These are phyloP conservation scores for Apiospora marii DNA, from an alignment of 2,329 filamentous ascomycete species.

Conservation along the genomic window DNA sequence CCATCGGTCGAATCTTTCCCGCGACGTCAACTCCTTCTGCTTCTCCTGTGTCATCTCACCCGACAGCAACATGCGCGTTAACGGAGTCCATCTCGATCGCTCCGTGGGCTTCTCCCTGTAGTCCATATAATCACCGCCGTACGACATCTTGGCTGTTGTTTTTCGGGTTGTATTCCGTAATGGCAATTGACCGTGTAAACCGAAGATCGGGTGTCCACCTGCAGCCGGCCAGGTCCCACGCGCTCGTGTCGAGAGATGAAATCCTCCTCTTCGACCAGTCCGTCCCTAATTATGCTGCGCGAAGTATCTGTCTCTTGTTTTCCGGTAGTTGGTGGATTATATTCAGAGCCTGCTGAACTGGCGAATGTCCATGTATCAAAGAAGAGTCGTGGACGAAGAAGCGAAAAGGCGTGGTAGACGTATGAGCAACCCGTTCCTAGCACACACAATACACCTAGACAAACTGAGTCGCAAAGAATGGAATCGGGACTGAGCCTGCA, in stretches of 20 bases:
- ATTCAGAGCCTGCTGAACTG: slow-evolving; percentile 66
- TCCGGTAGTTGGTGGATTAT: slow-evolving; percentile 31
- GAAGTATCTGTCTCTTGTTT: slow-evolving; percentile 27
- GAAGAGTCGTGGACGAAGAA: slow-evolving; percentile 39
- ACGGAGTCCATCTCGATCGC: slow-evolving; percentile 81
- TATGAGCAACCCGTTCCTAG: slow-evolving; percentile 3
- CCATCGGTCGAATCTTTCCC: slow-evolving; percentile 82
- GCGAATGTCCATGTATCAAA: slow-evolving; percentile 43
- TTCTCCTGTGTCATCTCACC: slow-evolving; percentile 81
- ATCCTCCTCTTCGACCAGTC: slow-evolving; percentile 24
- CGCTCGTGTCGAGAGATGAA: slow-evolving; percentile 5
- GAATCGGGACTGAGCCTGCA: slow-evolving; percentile 45
- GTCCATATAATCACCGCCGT: slow-evolving; percentile 37
- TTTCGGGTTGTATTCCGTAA: neutral
- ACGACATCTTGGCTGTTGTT: slow-evolving; percentile 45
- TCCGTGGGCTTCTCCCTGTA: slow-evolving; percentile 63
- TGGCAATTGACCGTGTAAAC: neutral
- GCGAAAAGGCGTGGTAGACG: neutral
- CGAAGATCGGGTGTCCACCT: slow-evolving; percentile 22
- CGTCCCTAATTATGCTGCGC: slow-evolving; percentile 26
- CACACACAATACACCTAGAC: slow-evolving; percentile 12
- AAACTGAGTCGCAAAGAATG: slow-evolving; percentile 38
- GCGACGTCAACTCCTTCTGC: slow-evolving; percentile 71
- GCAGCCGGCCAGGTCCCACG: slow-evolving; percentile 19
- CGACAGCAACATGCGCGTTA: slow-evolving; percentile 83